A percentile compares a stretch with the other conserved stretches of the same genome.
Conservation (phyloP, 1,284 basidiomycete genomes). For the Trametes polyzona region DNA sequence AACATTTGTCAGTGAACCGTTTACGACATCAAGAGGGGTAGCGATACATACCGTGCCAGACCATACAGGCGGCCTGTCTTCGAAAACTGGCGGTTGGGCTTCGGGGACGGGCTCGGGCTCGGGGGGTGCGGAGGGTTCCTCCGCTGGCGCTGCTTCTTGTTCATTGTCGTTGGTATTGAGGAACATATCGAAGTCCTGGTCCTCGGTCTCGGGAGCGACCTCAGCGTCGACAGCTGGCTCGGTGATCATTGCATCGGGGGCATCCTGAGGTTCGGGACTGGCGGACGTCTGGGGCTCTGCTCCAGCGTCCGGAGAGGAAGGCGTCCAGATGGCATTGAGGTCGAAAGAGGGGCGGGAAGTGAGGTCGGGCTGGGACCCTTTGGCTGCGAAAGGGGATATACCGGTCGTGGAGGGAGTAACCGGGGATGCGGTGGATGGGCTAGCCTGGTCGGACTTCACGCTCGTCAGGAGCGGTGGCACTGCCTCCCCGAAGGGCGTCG, state of each 20-base stretch:
- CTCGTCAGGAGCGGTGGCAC: conserved; percentile 8
- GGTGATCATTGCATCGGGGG: conserved; percentile 25
- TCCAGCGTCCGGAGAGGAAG: background rate
- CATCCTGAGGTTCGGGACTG: conserved; percentile 28
- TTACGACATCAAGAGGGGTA: background rate
- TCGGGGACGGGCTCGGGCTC: conserved; percentile 18
- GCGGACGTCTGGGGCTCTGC: conserved; percentile 1
- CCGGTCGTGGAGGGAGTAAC: conserved; percentile 29
- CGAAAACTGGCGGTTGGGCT: conserved; percentile 39
- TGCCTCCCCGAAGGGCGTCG: conserved; percentile 23
- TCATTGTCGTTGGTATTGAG: conserved; percentile 66
- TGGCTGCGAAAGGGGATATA: conserved; percentile 57
- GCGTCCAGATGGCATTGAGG: conserved; percentile 68
- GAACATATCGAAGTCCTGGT: conserved; percentile 85
- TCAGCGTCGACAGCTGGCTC: conserved; percentile 45
- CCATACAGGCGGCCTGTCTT: conserved; percentile 66
- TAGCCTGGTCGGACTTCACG: conserved; percentile 7
- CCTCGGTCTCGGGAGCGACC: conserved; percentile 54
- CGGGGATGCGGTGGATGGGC: conserved; percentile 27
- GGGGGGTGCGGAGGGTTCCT: conserved; percentile 39
- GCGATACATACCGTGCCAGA: conserved; percentile 60
- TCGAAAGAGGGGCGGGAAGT: conserved; percentile 61
- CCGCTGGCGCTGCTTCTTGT: conserved; percentile 52
- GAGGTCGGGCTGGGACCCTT: conserved; percentile 44
- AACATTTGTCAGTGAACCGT: background rate